Base-by-base conservation (phyloP, 768 basidiomycete genomes). In the Lentinula guzmanii region DNA sequence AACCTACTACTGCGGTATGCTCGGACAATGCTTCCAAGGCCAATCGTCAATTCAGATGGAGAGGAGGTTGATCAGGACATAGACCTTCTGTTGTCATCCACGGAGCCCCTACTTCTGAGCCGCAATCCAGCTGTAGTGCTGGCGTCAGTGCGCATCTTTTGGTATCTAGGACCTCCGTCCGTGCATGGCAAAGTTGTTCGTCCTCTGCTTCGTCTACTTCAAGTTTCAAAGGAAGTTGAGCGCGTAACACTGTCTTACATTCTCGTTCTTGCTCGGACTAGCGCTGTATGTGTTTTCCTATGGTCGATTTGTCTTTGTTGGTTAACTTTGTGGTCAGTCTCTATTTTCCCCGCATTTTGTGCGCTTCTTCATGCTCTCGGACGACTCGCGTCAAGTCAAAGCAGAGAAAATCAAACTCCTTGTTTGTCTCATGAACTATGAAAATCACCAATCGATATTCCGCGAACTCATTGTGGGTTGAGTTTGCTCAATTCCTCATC, bases 71-170 rank as follows among this genome's bases (percentile, higher is more conserved):
- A 98, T 70, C 70, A 76, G 41, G 96, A 98, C 70, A 72, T 95
- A 39, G 81, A 86, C 61, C 76, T 98, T 50, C 78, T 96, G 8
- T 72, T 97, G 24, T 78, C 79, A 8, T 87, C 83, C 33, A 78
- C 86, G 0, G 86, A 91, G 64, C 90, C 92, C 7, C 75, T 97
- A 10, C 86, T 96, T 64, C 88, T 90, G 67, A 93, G 90, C 57
- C 79, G 86, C 60, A 98, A 97, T 72, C 86, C 95, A 13, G 91
- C 95, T 4, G 93, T 95, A 35, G 87, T 95, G 0, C 72, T 95
- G 52, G 90, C 90, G 18, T 90, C 81, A 0, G 79, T 85, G 3
- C 86, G 86, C 6, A 78, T 86, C 6, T 84, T 91, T 63, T 93
- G 89, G 71, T 91, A 94, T 69, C 75, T 86, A 1, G 87, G 82